These are phyloP conservation scores for Pichia gijzeniarum DNA, from an alignment of 805 yeast genomes.

Conservation along the genomic window DNA sequence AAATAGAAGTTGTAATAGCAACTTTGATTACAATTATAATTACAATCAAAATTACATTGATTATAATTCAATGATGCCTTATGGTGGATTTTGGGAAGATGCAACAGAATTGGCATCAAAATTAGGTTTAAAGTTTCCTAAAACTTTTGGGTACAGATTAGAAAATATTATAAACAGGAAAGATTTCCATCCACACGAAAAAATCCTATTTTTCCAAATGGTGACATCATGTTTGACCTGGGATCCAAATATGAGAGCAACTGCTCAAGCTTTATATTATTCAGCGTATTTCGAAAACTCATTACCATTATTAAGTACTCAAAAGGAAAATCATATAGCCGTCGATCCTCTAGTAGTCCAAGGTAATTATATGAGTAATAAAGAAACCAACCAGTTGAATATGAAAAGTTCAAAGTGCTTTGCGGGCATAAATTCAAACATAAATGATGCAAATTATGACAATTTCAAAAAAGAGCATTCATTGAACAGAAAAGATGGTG, in stretches of 20 bases:
- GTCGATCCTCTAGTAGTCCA: background rate
- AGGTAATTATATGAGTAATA: background rate
- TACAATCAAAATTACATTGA: background rate
- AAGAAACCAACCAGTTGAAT: background rate
- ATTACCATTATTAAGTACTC: constrained; percentile 16
- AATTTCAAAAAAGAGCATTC: background rate
- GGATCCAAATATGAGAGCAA: constrained; percentile 68
- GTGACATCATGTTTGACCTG: constrained; percentile 55
- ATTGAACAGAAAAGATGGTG: no score
- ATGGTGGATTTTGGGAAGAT: constrained; percentile 73
- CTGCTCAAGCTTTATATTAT: constrained; percentile 40
- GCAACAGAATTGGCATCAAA: constrained; percentile 46
- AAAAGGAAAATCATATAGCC: constrained; percentile 10
- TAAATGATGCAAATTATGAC: background rate
- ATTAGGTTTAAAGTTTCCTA: constrained; percentile 54
- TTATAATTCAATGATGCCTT: constrained; percentile 26
- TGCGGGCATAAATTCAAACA: constrained; percentile 8
- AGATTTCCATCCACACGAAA: constrained; percentile 32
- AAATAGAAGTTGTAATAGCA: background rate
- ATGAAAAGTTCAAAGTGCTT: constrained; percentile 4
- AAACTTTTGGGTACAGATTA: constrained; percentile 38
- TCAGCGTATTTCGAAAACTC: constrained; percentile 52
- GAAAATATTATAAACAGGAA: constrained; percentile 40
- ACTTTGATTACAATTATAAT: background rate
- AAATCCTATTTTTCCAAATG: constrained; percentile 35